Conservation (phyloP, 768 basidiomycete species). For the Rhodotorula graminis region DNA sequence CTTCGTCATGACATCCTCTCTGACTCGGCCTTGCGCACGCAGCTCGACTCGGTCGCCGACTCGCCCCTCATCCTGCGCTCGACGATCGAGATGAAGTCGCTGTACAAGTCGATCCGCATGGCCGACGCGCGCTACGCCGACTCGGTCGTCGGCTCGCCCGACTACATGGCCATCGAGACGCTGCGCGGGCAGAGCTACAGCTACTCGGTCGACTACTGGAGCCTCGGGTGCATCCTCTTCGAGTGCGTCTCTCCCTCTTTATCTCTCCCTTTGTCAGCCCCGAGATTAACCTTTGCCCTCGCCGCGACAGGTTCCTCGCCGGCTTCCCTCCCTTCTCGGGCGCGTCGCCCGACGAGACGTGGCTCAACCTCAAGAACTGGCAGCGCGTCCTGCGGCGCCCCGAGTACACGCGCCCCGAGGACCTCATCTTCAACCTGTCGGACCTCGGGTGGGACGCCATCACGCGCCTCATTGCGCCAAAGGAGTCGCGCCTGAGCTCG, state of each 20-base stretch:
- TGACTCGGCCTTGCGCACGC: not conserved
- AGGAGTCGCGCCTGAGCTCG: slow-evolving; percentile 70
- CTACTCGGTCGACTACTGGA: slow-evolving; percentile 97
- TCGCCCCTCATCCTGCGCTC: slow-evolving; percentile 81
- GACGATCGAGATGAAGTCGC: slow-evolving; percentile 86
- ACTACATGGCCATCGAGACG: slow-evolving; percentile 84
- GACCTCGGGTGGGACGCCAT: slow-evolving; percentile 94
- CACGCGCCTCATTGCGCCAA: slow-evolving; percentile 78
- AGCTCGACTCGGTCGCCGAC: slow-evolving; percentile 97
- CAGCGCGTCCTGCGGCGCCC: slow-evolving; percentile 83
- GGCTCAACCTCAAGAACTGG: slow-evolving; percentile 99
- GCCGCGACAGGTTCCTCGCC: slow-evolving; percentile 62
- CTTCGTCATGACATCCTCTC: not conserved
- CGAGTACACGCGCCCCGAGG: slow-evolving; percentile 91
- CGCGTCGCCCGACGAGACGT: slow-evolving; percentile 90
- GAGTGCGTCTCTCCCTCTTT: slow-evolving; percentile 53
- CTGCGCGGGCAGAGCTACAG: slow-evolving; percentile 90
- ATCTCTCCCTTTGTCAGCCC: not conserved
- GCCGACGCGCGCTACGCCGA: slow-evolving; percentile 91
- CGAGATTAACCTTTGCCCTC: not conserved
- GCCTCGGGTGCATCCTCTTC: slow-evolving; percentile 93
- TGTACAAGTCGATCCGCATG: slow-evolving; percentile 85
- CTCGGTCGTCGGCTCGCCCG: slow-evolving; percentile 94
- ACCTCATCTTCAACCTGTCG: slow-evolving; percentile 89
- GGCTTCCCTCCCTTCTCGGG: slow-evolving; percentile 99